phyloP scores from a whole-genome alignment of 768 basidiomycete species.

The Lactarius hatsudake region DNA sequence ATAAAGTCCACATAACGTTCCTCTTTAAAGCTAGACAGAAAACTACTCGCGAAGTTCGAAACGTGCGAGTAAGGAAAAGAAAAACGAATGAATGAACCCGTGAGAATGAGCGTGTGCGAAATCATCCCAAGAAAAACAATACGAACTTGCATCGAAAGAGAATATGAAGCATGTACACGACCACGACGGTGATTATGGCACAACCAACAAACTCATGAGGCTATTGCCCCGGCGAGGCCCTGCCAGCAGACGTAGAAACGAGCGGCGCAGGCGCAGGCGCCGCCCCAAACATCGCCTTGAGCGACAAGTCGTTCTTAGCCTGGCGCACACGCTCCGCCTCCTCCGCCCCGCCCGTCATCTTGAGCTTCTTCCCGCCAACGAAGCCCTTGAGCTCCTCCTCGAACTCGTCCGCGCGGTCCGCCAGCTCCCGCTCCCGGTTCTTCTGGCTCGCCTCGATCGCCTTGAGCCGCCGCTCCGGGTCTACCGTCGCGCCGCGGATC shows the following conservation, averaged over 20 bases:
- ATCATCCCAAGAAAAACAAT: too few species aligned
- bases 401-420: constrained; percentile 74
- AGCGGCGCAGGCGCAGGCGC: background rate
- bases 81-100: too few species aligned
- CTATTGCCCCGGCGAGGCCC: background rate
- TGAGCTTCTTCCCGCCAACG: constrained; percentile 82
- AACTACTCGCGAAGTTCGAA: background rate
- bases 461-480: constrained; percentile 81
- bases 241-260: background rate
- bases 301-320: constrained; percentile 74
- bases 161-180: constrained; percentile 11
- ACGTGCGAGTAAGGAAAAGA: background rate
- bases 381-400: constrained; percentile 82
- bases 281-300: constrained; percentile 84
- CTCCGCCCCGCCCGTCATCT: constrained; percentile 94
- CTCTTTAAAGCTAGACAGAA: background rate
- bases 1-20: background rate
- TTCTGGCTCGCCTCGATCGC: constrained; percentile 90
- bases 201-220: too few species aligned
- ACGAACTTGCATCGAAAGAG: background rate
- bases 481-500: constrained; percentile 77
- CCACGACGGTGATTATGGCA: too few species aligned
- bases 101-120: too few species aligned
- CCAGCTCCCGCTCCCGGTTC: constrained; percentile 72
- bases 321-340: constrained; percentile 87